Base-by-base conservation (phyloP, 2,329 filamentous ascomycete species). In the Rhynchosporium secalis region DNA sequence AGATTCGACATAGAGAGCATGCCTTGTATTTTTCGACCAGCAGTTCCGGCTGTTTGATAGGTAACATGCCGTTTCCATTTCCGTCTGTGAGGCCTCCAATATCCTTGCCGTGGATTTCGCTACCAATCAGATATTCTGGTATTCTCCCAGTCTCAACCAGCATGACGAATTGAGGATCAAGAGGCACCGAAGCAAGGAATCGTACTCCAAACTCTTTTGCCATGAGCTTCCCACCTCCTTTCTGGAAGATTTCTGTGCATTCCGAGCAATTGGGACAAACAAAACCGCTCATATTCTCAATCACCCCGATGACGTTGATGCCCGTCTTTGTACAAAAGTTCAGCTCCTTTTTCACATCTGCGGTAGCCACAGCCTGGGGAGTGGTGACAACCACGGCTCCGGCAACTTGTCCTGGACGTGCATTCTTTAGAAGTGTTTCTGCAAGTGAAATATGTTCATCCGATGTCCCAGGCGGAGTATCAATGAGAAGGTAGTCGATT, bases 371-470 rank as follows among this genome's bases (percentile, higher is more conserved):
- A 0, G 94, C 95, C 75, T 99, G 95, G 0, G 95, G 95, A 0
- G 95, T 99, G 2, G 95, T 99, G 1, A 99, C 94, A 0, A 99
- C 87, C 0, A 99, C 92, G 0, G 95, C 94, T 8, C 94, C 95
- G 0, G 89, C 85, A 2, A 97, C 83, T 69, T 92, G 89, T 0
- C 86, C 86, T 0, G 86, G 82, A 3, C 78, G 73, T n/a, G 84
- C 80, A 61, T 83, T 82, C 62, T 82, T 81, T 62, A 94, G 80
- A 0, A 96, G 81, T 26, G 90, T 95, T 75, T 98, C 94, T 5
- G 92, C 92, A 0, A 97, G 86, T 0, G 92, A 95, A 55, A 99
- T 98, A 75, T 98, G 95, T 77, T 99, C 95, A 76, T 99, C 95
- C 64, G 90, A 95, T 2, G 95, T 99, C 2, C 95, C 95, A 0